Percentiles rank a stretch among this genome's conserved stretches.
Conservation (phyloP, 2,329 filamentous ascomycete species). For the Cladosporium sp. region DNA sequence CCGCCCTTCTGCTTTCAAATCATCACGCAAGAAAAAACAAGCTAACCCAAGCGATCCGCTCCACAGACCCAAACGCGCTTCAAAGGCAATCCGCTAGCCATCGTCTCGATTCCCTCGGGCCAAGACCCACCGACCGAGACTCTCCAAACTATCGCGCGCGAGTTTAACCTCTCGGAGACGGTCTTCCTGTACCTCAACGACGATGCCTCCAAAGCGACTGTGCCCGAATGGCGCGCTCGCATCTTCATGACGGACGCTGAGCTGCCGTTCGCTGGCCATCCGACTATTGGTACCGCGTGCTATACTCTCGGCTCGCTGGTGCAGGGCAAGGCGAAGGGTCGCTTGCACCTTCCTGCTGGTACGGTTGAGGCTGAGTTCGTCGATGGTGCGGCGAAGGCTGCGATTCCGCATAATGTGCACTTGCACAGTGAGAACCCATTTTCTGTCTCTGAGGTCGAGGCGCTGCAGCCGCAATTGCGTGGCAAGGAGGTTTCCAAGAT, state of each 20-base stretch:
- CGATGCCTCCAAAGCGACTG: constrained; percentile 12
- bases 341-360: constrained; percentile 42
- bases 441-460: constrained; percentile 28
- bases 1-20: no score
- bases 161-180: constrained; percentile 57
- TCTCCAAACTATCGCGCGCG: constrained; percentile 51
- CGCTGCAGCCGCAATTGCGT: constrained; percentile 33
- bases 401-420: constrained; percentile 64
- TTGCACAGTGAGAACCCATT: constrained; percentile 45
- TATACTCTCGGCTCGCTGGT: constrained; percentile 38
- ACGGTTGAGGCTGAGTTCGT: constrained; percentile 35
- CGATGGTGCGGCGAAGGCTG: constrained; percentile 50
- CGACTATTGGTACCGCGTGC: constrained; percentile 52
- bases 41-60: neutral
- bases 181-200: constrained; percentile 46
- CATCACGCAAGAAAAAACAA: no score
- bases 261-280: constrained; percentile 54
- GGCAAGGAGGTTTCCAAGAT: constrained; percentile 9
- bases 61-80: constrained; percentile 36
- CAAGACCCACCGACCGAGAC: constrained; percentile 39
- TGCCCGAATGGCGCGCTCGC: constrained; percentile 42
- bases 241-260: constrained; percentile 51
- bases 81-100: constrained; percentile 51
- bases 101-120: constrained; percentile 44
- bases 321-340: constrained; percentile 26